Evolutionary conservation across 352 stramenopile genomes (phyloP).

Genomic region (Phytopythium helicoides): DNA sequence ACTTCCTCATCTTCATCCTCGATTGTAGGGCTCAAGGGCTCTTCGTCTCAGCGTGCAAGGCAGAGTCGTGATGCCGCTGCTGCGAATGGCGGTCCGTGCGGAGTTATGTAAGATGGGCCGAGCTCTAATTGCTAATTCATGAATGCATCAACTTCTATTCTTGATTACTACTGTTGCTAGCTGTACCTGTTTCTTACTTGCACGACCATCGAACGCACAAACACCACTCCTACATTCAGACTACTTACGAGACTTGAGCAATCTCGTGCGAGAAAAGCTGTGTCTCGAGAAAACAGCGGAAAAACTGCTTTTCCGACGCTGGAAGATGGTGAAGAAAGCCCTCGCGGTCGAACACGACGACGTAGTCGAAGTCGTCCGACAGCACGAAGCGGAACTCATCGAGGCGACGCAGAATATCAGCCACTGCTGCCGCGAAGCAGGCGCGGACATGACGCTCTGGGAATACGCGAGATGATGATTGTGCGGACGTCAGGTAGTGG

Average conservation of each 20-base stretch:
- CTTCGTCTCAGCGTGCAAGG: constrained; percentile 1
- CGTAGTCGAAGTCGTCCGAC: constrained; percentile 85
- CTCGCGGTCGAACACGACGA: constrained; percentile 82
- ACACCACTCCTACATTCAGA: neutral
- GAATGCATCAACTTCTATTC: neutral
- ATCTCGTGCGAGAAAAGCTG: constrained; percentile 87
- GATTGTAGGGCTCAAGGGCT: neutral
- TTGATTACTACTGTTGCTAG: neutral
- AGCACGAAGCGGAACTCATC: constrained; percentile 84
- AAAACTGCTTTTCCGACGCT: constrained; percentile 60
- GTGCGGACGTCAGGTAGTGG: constrained; percentile 22
- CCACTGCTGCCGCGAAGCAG: constrained; percentile 52
- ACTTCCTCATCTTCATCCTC: constrained; percentile 1
- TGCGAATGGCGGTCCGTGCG: constrained; percentile 1
- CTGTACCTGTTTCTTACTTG: neutral
- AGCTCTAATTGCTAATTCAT: too few species aligned
- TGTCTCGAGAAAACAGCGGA: constrained; percentile 78
- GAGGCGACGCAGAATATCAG: constrained; percentile 49
- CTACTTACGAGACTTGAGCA: constrained; percentile 41
- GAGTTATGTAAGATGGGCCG: constrained; percentile 2
- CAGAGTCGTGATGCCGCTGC: constrained; percentile 5
- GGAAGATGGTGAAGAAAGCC: constrained; percentile 61
- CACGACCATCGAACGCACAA: neutral
- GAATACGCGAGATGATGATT: constrained; percentile 31
- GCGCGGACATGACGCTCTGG: constrained; percentile 55